Evolutionary conservation across 345 rosid genomes (phyloP).

Genomic region (Alliaria petiolata): DNA sequence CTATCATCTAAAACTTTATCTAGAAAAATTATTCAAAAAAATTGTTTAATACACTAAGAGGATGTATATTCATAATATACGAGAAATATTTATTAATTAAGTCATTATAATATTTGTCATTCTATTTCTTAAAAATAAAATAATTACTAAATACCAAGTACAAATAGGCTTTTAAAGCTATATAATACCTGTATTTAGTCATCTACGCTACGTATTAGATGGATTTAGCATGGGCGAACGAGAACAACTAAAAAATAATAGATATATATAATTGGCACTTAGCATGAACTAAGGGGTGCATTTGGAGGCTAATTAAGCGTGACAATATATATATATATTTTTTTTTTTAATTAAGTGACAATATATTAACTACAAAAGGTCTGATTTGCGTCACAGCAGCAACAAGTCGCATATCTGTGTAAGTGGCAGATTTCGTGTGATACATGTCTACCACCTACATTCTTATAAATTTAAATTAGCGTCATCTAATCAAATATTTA

Average conservation of each 20-base stretch:
- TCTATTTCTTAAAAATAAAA: too few species aligned
- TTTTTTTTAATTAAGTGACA: not conserved
- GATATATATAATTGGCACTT: conserved; percentile 1
- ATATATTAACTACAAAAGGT: conserved; percentile 1
- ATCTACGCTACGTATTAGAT: not conserved
- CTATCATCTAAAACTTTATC: too few species aligned
- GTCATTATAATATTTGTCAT: too few species aligned
- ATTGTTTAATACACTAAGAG: too few species aligned
- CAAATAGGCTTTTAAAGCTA: too few species aligned
- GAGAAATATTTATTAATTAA: too few species aligned
- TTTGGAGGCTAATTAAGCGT: conserved; percentile 11
- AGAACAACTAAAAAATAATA: not conserved
- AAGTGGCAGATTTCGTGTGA: conserved; percentile 30
- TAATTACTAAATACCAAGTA: too few species aligned
- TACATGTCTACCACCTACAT: conserved; percentile 26
- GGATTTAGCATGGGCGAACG: not conserved
- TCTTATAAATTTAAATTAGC: not conserved
- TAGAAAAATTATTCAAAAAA: too few species aligned
- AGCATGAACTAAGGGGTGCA: not conserved
- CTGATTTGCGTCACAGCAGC: conserved; percentile 10
- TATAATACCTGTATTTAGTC: not conserved
- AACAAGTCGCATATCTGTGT: conserved; percentile 3
- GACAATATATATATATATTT: conserved; percentile 17
- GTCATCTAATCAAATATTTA: conserved; percentile 1
- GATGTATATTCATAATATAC: too few species aligned